Conservation (phyloP, 768 basidiomycete species). For the Gymnopilus junonius region DNA sequence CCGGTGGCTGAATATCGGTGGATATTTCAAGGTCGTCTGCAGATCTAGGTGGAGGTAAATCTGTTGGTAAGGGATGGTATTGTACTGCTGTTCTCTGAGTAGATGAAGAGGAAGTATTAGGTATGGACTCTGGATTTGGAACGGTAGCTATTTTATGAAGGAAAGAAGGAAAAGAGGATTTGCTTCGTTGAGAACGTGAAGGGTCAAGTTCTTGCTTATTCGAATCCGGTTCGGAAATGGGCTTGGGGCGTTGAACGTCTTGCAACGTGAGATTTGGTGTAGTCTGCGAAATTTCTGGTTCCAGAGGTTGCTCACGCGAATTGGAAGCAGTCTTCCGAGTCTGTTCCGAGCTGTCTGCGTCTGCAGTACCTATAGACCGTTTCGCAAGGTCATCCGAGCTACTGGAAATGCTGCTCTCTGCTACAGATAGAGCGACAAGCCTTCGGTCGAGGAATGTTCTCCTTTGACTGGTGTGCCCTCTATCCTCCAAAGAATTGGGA, state of each 20-base stretch:
- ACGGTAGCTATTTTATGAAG: slow-evolving; percentile 2
- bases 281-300: too few relatives aligned
- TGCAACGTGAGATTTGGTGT: neutral
- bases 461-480: neutral
- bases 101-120: neutral
- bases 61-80: neutral
- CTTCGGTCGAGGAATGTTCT: neutral
- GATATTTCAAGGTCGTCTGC: neutral
- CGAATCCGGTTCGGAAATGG: neutral
- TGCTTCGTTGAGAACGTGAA: neutral
- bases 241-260: neutral
- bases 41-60: neutral
- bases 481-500: neutral
- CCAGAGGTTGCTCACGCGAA: too few relatives aligned
- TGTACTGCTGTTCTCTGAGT: neutral
- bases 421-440: neutral
- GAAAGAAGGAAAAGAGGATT: slow-evolving; percentile 1
- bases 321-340: neutral
- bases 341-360: neutral
- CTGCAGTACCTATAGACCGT: neutral
- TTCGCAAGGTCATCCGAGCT: neutral
- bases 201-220: neutral
- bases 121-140: neutral
- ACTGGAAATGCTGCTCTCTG: neutral
- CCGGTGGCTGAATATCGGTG: neutral